A percentile compares a stretch with the other conserved stretches of the same genome.
These are phyloP conservation scores for Amanita rimosa DNA, from an alignment of 768 basidiomycete genomes.

Conservation along the genomic window DNA sequence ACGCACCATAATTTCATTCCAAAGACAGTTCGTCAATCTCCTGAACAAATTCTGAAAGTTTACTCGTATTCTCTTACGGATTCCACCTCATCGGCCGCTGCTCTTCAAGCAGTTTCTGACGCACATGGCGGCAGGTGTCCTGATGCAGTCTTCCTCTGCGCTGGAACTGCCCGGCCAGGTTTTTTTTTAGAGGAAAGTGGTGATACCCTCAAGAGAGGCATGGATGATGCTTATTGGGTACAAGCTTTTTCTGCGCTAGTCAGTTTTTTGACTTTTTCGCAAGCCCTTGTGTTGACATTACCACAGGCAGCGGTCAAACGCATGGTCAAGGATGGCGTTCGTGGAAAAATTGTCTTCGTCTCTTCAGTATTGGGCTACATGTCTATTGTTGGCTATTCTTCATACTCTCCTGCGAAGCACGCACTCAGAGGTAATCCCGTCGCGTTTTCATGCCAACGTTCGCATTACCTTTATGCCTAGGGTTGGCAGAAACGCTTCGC, in stretches of 20 bases:
- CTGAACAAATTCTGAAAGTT: constrained; percentile 48
- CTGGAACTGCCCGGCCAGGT: constrained; percentile 59
- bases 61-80: constrained; percentile 59
- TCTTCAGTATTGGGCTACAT: constrained; percentile 68
- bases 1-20: background rate
- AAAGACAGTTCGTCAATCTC: constrained; percentile 40
- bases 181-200: constrained; percentile 66
- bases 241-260: constrained; percentile 52
- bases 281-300: background rate
- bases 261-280: constrained; percentile 7
- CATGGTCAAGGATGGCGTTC: constrained; percentile 44
- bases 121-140: constrained; percentile 49
- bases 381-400: constrained; percentile 66
- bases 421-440: constrained; percentile 60
- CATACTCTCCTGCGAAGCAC: constrained; percentile 78
- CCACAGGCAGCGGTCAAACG: constrained; percentile 53
- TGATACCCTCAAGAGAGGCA: constrained; percentile 38
- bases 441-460: background rate
- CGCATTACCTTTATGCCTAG: constrained; percentile 22
- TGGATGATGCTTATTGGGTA: constrained; percentile 34
- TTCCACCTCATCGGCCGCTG: constrained; percentile 40
- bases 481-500: constrained; percentile 73
- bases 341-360: constrained; percentile 67
- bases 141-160: constrained; percentile 72
- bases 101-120: constrained; percentile 48